Conservation (phyloP, 371 early-diverging fungal genomes). For the Mucor circinelloides region DNA sequence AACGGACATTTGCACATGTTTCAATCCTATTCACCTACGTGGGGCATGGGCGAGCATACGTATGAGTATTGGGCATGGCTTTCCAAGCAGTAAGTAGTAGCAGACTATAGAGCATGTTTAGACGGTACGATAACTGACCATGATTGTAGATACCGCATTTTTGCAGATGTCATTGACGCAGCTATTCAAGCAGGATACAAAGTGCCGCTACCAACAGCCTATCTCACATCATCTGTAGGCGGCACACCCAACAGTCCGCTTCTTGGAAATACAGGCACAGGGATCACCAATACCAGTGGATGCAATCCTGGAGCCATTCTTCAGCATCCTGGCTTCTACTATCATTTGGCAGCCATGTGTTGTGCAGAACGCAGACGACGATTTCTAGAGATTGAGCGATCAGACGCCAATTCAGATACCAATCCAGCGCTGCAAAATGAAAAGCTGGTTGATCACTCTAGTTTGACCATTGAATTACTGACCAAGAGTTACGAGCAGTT, state of each 20-base stretch:
- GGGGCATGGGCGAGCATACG: constrained; percentile 66
- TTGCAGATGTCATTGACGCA: constrained; percentile 77
- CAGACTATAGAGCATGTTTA: not conserved
- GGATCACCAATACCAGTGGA: constrained; percentile 21
- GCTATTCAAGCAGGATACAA: constrained; percentile 71
- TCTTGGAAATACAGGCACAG: constrained; percentile 1
- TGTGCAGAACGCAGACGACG: constrained; percentile 72
- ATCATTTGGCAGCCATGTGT: constrained; percentile 78
- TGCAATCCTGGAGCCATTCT: constrained; percentile 67
- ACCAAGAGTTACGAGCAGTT: constrained; percentile 91
- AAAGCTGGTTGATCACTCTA: constrained; percentile 66
- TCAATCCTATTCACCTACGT: constrained; percentile 53
- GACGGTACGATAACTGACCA: not conserved
- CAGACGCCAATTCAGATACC: not conserved
- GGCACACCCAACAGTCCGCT: constrained; percentile 29
- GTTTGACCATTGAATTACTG: constrained; percentile 74
- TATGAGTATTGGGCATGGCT: constrained; percentile 88
- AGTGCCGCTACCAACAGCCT: constrained; percentile 61
- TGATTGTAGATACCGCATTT: constrained; percentile 57
- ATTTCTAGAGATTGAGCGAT: constrained; percentile 50
- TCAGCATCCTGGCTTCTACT: constrained; percentile 88
- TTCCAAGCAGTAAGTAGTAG: constrained; percentile 64
- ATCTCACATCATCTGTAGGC: constrained; percentile 22
- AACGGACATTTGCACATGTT: constrained; percentile 72
- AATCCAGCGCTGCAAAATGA: constrained; percentile 30